Evolutionary conservation across 805 yeast genomes (phyloP).

Genomic region (Sporopachydermia lactativora): DNA sequence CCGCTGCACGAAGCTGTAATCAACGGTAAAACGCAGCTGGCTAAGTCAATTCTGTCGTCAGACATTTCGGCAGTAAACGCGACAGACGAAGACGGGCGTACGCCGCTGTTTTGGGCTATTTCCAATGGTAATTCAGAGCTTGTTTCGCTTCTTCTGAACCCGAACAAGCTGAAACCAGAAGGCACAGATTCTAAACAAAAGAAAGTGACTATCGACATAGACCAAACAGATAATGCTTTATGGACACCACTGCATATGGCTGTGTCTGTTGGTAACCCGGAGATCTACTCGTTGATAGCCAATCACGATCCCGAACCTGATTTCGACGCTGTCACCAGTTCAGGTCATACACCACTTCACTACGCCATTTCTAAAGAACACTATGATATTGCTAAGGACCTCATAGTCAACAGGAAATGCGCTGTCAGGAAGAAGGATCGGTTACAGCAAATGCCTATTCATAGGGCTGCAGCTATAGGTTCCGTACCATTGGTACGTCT

Average conservation of each 20-base stretch:
- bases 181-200: slow-evolving; percentile 12
- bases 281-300: slow-evolving; percentile 32
- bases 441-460: slow-evolving; percentile 52
- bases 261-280: slow-evolving; percentile 52
- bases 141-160: slow-evolving; percentile 30
- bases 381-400: slow-evolving; percentile 32
- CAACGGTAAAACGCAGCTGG: slow-evolving; percentile 39
- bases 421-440: slow-evolving; percentile 54
- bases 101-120: slow-evolving; percentile 84
- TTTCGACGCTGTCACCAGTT: slow-evolving; percentile 43
- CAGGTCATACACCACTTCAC: slow-evolving; percentile 65
- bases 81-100: slow-evolving; percentile 61
- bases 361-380: slow-evolving; percentile 64
- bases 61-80: slow-evolving; percentile 32
- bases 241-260: slow-evolving; percentile 88
- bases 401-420: slow-evolving; percentile 43
- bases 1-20: slow-evolving; percentile 51
- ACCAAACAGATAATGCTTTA: slow-evolving; percentile 63
- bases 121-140: slow-evolving; percentile 43
- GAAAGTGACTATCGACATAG: slow-evolving; percentile 39
- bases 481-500: slow-evolving; percentile 39
- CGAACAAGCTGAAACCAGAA: slow-evolving; percentile 16
- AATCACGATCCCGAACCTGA: slow-evolving; percentile 40
- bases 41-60: slow-evolving; percentile 33
- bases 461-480: slow-evolving; percentile 76